These are phyloP conservation scores for Durio zibethinus DNA, from an alignment of 345 rosid genomes.

Conservation along the genomic window DNA sequence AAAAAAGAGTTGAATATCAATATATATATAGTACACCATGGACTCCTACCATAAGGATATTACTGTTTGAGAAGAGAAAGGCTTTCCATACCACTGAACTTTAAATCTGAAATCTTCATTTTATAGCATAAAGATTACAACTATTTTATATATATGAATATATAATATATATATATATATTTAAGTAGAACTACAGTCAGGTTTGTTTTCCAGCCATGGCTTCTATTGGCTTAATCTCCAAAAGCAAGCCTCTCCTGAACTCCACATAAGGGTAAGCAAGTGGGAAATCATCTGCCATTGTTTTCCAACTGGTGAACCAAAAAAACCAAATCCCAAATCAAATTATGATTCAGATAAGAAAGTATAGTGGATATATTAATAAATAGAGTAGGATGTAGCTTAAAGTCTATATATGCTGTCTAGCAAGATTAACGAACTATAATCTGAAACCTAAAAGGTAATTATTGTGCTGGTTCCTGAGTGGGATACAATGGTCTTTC, in stretches of 20 bases:
- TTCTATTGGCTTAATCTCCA: constrained; percentile 50
- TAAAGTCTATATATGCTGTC: neutral
- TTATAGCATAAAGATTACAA: neutral
- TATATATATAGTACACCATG: too few species aligned
- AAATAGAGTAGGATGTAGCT: neutral
- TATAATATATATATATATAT: neutral
- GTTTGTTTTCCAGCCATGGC: neutral
- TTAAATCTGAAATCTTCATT: neutral
- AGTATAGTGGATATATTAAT: neutral
- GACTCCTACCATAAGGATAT: too few species aligned
- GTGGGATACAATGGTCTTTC: constrained; percentile 20
- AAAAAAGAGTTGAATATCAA: too few species aligned
- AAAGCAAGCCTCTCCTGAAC: constrained; percentile 55
- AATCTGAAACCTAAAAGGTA: neutral
- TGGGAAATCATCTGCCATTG: constrained; percentile 62
- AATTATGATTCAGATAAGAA: neutral
- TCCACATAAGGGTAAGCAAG: constrained; percentile 79
- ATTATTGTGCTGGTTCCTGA: constrained; percentile 28
- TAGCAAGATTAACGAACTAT: neutral
- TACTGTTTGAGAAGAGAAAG: too few species aligned
- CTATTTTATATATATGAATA: too few species aligned
- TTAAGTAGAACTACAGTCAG: neutral
- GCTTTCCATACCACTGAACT: neutral
- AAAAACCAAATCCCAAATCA: neutral
- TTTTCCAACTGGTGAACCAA: constrained; percentile 53